Conservation (phyloP, 768 basidiomycete genomes). For the Kwoniella dendrophila region DNA sequence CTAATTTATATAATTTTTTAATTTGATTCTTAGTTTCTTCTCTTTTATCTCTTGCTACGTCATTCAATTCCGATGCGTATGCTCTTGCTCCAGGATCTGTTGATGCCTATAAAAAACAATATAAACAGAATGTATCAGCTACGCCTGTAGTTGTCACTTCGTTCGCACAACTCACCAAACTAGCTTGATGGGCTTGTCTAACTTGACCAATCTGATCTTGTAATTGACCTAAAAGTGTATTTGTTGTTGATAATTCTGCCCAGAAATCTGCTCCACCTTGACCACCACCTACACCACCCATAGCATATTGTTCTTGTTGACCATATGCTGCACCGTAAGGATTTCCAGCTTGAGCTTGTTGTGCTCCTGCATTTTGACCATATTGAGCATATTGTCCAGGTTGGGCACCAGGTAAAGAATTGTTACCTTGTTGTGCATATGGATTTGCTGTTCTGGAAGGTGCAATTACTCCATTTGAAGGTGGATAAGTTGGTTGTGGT, state of each 20-base stretch:
- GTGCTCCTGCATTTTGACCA: constrained; percentile 14
- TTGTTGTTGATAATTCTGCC: constrained; percentile 44
- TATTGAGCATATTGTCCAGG: constrained; percentile 29
- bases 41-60: constrained; percentile 52
- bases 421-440: constrained; percentile 45
- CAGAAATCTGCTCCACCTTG: constrained; percentile 48
- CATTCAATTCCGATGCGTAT: constrained; percentile 49
- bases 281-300: constrained; percentile 35
- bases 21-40: constrained; percentile 57
- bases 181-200: constrained; percentile 48
- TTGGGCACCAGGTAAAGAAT: constrained; percentile 24
- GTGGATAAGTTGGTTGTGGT: constrained; percentile 50
- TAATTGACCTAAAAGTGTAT: constrained; percentile 43
- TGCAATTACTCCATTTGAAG: constrained; percentile 45
- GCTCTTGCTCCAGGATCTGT: constrained; percentile 62
- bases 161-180: constrained; percentile 53
- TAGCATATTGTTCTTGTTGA: constrained; percentile 51
- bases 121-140: constrained; percentile 56
- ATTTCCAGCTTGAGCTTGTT: constrained; percentile 25
- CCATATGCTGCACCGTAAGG: constrained; percentile 46
- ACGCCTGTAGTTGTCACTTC: not conserved
- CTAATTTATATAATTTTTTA: constrained; percentile 56
- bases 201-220: constrained; percentile 55
- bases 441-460: constrained; percentile 40
- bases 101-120: constrained; percentile 63